Percentiles rank a stretch among this genome's conserved stretches.
Evolutionary conservation across 2,329 filamentous ascomycete species (phyloP).

Genomic region (Botrytis squamosa): DNA sequence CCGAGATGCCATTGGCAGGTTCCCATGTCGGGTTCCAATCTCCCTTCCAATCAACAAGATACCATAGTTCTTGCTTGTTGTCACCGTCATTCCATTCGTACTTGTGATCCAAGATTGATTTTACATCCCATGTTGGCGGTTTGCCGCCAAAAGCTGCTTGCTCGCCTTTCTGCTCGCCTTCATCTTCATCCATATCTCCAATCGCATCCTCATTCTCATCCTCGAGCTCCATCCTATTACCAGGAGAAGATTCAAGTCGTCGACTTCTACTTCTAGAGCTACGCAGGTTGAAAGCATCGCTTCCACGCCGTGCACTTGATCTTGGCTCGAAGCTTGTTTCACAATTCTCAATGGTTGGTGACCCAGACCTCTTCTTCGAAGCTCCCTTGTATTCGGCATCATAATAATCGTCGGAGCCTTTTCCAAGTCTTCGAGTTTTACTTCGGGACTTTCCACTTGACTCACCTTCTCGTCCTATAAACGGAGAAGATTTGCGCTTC

Average conservation of each 20-base stretch:
- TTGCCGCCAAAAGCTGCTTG: slow-evolving; percentile 9
- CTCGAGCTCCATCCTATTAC: neutral
- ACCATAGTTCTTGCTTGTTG: slow-evolving; percentile 24
- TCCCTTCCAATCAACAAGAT: slow-evolving; percentile 36
- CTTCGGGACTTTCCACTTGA: slow-evolving; percentile 1
- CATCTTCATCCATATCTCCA: neutral
- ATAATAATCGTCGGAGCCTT: neutral
- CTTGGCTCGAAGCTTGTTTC: neutral
- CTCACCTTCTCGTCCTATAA: neutral
- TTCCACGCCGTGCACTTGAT: neutral
- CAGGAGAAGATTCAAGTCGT: neutral
- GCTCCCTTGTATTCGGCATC: slow-evolving; percentile 5
- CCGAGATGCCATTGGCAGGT: slow-evolving; percentile 29
- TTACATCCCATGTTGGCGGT: slow-evolving; percentile 25
- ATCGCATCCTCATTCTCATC: neutral
- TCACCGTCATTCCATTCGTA: slow-evolving; percentile 1
- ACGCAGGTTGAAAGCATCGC: slow-evolving; percentile 6
- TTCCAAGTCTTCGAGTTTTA: slow-evolving; percentile 4
- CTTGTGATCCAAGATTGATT: slow-evolving; percentile 30
- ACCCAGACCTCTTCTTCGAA: neutral
- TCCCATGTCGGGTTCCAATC: slow-evolving; percentile 34
- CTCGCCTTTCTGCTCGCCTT: slow-evolving; percentile 17
- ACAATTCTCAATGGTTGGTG: neutral
- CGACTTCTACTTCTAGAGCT: slow-evolving; percentile 11
- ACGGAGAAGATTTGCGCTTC: slow-evolving; percentile 11